Evolutionary conservation across 2,329 filamentous ascomycete species (phyloP).

Genomic region (Aureobasidium lini): DNA sequence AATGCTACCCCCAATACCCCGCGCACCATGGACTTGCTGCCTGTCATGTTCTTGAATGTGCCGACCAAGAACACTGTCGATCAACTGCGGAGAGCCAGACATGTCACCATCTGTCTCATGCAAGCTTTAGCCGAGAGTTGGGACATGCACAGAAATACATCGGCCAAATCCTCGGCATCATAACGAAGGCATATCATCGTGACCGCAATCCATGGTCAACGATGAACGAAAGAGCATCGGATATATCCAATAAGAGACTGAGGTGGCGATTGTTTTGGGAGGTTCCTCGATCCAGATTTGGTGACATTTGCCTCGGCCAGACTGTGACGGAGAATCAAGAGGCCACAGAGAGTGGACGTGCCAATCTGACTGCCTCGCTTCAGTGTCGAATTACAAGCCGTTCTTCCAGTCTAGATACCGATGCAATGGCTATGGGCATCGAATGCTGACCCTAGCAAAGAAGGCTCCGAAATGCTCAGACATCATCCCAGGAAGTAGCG

Average conservation of each 20-base stretch:
- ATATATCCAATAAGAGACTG: neutral
- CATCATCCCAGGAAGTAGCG: neutral
- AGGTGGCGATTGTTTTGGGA: neutral
- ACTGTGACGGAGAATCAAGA: too few relatives aligned
- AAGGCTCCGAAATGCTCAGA: neutral
- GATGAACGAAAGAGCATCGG: neutral
- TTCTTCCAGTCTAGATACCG: neutral
- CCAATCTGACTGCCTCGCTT: too few relatives aligned
- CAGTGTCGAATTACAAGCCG: neutral
- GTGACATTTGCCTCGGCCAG: too few relatives aligned
- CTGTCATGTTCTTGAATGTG: slow-evolving; percentile 37
- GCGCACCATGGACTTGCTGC: slow-evolving; percentile 18
- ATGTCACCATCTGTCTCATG: slow-evolving; percentile 27
- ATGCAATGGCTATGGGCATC: neutral
- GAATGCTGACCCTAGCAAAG: neutral
- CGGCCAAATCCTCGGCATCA: neutral
- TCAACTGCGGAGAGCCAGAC: slow-evolving; percentile 26
- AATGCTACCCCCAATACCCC: slow-evolving; percentile 8
- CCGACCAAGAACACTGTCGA: slow-evolving; percentile 30
- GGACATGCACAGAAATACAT: slow-evolving; percentile 4
- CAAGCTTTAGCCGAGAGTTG: slow-evolving; percentile 30
- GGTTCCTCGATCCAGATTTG: too few relatives aligned
- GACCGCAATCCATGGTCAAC: neutral
- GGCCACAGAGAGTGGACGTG: too few relatives aligned
- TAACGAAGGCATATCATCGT: neutral